These are phyloP conservation scores for Pichia californica DNA, from an alignment of 805 yeast species.

Conservation along the genomic window DNA sequence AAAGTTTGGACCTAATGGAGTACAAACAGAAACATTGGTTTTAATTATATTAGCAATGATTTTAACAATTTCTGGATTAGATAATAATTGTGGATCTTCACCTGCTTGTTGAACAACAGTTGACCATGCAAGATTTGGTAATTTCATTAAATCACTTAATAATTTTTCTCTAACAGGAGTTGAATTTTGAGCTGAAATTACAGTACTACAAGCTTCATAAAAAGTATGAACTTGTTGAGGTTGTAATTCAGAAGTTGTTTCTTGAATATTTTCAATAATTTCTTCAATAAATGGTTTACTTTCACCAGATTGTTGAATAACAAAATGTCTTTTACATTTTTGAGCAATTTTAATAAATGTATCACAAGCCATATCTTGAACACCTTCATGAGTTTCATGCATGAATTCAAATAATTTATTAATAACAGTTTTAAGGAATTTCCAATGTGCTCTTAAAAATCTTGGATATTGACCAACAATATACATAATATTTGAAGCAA, in stretches of 20 bases:
- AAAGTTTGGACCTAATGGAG: conserved; percentile 89
- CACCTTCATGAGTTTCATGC: conserved; percentile 99
- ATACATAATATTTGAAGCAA: conserved; percentile 99
- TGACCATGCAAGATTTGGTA: conserved; percentile 94
- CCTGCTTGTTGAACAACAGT: conserved; percentile 82
- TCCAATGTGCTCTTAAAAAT: conserved; percentile 97
- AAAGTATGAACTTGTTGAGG: conserved; percentile 98
- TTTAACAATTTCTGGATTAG: conserved; percentile 77
- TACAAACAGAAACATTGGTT: conserved; percentile 92
- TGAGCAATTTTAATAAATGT: conserved; percentile 93
- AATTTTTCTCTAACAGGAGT: conserved; percentile 63
- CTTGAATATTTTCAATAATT: conserved; percentile 75
- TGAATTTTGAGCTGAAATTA: conserved; percentile 79
- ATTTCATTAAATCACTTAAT: conserved; percentile 71
- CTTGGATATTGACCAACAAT: conserved; percentile 99
- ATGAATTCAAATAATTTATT: conserved; percentile 93
- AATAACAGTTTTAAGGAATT: conserved; percentile 90
- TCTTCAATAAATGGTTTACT: conserved; percentile 86
- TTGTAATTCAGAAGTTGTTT: conserved; percentile 83
- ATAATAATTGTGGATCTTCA: conserved; percentile 71
- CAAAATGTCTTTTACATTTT: conserved; percentile 94
- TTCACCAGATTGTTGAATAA: conserved; percentile 79
- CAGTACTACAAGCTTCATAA: conserved; percentile 95
- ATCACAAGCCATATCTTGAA: conserved; percentile 99
- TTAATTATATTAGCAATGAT: conserved; percentile 89